Evolutionary conservation across 495 filamentous ascomycete genomes (phyloP).

Genomic region (Podospora didyma): DNA sequence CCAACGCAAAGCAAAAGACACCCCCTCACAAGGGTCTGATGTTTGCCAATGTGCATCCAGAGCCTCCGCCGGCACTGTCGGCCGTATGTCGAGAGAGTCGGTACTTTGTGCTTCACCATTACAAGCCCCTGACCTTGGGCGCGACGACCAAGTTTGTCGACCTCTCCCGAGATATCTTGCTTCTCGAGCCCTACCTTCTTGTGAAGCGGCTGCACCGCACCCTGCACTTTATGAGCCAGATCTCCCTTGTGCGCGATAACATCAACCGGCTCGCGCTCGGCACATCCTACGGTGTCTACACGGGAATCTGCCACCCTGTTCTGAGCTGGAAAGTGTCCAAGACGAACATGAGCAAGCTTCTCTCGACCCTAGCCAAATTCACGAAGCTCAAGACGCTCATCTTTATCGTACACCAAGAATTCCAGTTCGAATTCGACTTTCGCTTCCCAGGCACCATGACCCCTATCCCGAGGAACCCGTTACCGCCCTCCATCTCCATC

Average conservation of each 20-base stretch:
- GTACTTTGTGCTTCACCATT: slow-evolving; percentile 43
- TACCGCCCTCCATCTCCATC: neutral
- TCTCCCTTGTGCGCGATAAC: slow-evolving; percentile 40
- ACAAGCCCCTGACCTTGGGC: slow-evolving; percentile 44
- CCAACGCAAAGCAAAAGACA: slow-evolving; percentile 36
- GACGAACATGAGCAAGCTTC: slow-evolving; percentile 44
- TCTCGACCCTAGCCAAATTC: slow-evolving; percentile 40
- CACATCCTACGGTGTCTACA: slow-evolving; percentile 45
- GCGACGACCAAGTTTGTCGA: slow-evolving; percentile 45
- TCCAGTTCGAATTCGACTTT: slow-evolving; percentile 42
- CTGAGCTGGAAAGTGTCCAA: slow-evolving; percentile 45
- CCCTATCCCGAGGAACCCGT: slow-evolving; percentile 13
- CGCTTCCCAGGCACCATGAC: slow-evolving; percentile 26
- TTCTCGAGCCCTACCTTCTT: slow-evolving; percentile 48
- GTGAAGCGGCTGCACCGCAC: slow-evolving; percentile 45
- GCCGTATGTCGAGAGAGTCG: slow-evolving; percentile 45
- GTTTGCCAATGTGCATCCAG: slow-evolving; percentile 46
- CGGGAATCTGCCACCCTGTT: slow-evolving; percentile 42
- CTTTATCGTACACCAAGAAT: slow-evolving; percentile 45
- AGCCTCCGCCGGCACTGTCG: slow-evolving; percentile 43
- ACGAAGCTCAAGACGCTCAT: slow-evolving; percentile 37
- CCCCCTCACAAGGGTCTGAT: slow-evolving; percentile 39
- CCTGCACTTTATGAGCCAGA: slow-evolving; percentile 45
- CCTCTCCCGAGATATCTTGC: slow-evolving; percentile 42
- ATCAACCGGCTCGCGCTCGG: slow-evolving; percentile 41